Evolutionary conservation across 371 early-diverging fungal genomes (phyloP).

Genomic region (Mortierella sp.): DNA sequence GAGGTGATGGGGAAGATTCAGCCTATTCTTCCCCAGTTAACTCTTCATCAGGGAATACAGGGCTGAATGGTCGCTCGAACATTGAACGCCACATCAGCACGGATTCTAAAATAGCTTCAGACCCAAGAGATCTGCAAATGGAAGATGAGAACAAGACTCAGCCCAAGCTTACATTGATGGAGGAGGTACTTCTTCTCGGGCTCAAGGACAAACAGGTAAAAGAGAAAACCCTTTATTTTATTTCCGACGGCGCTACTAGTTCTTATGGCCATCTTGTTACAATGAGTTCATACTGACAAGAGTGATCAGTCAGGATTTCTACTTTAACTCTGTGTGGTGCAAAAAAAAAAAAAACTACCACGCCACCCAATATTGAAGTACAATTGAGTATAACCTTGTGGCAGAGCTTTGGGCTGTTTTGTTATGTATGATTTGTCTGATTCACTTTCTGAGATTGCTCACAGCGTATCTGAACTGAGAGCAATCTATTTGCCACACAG

Average conservation of each 20-base stretch:
- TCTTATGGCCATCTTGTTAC: too few species aligned
- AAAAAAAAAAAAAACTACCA: too few species aligned
- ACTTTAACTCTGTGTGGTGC: too few species aligned
- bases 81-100: slow-evolving; percentile 22
- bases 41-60: slow-evolving; percentile 22
- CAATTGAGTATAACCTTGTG: too few species aligned
- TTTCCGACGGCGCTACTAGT: neutral
- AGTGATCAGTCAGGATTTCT: too few species aligned
- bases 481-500: too few species aligned
- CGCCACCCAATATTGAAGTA: too few species aligned
- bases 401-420: too few species aligned
- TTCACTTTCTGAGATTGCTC: too few species aligned
- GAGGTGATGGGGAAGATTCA: slow-evolving; percentile 11
- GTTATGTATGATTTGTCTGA: too few species aligned
- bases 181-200: slow-evolving; percentile 93
- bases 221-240: neutral
- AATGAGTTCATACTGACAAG: too few species aligned
- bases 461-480: too few species aligned
- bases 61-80: slow-evolving; percentile 15
- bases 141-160: slow-evolving; percentile 73
- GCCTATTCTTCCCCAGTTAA: slow-evolving; percentile 16
- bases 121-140: slow-evolving; percentile 57
- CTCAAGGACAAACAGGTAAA: slow-evolving; percentile 93
- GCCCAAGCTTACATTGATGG: slow-evolving; percentile 90
- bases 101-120: slow-evolving; percentile 39